Evolutionary conservation across 306 rosid genomes (phyloP).

Genomic region (Pterocarpus macrocarpus): DNA sequence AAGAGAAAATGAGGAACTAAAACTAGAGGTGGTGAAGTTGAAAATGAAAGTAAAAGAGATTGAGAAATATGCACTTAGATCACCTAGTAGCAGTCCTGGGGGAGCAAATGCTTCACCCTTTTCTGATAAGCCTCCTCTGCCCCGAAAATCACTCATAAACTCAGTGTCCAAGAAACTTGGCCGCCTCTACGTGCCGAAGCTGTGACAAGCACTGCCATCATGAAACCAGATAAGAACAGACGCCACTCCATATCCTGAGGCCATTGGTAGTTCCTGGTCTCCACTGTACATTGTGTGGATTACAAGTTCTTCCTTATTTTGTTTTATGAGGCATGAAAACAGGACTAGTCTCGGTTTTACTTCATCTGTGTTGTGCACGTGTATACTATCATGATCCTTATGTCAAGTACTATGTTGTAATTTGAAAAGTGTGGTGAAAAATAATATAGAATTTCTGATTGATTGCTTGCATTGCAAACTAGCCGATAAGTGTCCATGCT

Average conservation of each 20-base stretch:
- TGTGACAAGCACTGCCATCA: slow-evolving; percentile 39
- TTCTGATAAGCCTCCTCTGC: slow-evolving; percentile 77
- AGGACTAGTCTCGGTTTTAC: slow-evolving; percentile 22
- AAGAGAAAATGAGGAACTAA: slow-evolving; percentile 83
- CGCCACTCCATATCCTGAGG: slow-evolving; percentile 86
- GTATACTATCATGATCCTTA: slow-evolving; percentile 42
- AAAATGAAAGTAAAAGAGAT: slow-evolving; percentile 73
- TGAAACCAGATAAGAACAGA: slow-evolving; percentile 64
- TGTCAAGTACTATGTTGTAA: slow-evolving; percentile 32
- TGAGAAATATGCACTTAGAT: slow-evolving; percentile 50
- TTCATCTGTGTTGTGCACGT: slow-evolving; percentile 38
- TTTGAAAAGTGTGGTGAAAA: slow-evolving; percentile 22
- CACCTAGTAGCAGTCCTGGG: slow-evolving; percentile 60
- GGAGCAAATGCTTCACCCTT: slow-evolving; percentile 42
- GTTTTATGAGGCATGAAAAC: slow-evolving; percentile 10
- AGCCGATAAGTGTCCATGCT: no score
- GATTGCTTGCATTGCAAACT: slow-evolving; percentile 10
- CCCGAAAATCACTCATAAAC: slow-evolving; percentile 75
- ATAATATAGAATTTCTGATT: slow-evolving; percentile 35
- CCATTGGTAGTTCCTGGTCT: slow-evolving; percentile 28
- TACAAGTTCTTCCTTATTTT: slow-evolving; percentile 27
- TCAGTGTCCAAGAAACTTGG: slow-evolving; percentile 77
- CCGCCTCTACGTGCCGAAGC: slow-evolving; percentile 58
- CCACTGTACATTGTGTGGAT: background rate
- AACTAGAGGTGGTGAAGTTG: slow-evolving; percentile 71